phyloP scores from a whole-genome alignment of 805 yeast species.

The Pichia kluyveri region DNA sequence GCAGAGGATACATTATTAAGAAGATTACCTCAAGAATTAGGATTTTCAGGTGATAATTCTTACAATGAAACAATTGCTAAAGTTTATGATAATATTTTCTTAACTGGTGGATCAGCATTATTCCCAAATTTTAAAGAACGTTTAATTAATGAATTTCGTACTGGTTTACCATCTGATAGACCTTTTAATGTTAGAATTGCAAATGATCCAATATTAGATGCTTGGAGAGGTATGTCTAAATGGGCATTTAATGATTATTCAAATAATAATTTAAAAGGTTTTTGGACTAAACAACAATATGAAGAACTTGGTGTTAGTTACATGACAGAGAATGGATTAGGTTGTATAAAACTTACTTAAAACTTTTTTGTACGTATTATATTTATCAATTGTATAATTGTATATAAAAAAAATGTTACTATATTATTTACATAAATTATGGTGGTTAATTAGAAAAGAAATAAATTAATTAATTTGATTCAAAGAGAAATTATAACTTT shows the following conservation, averaged over 20 bases:
- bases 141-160: constrained; percentile 56
- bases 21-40: constrained; percentile 45
- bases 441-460: too few relatives aligned
- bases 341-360: constrained; percentile 27
- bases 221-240: constrained; percentile 92
- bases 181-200: constrained; percentile 56
- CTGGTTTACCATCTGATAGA: constrained; percentile 61
- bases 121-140: constrained; percentile 62
- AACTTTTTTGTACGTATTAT: not conserved
- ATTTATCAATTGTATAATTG: not conserved
- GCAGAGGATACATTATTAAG: constrained; percentile 56
- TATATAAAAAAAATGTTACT: not conserved
- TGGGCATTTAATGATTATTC: constrained; percentile 50
- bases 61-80: constrained; percentile 19
- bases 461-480: too few relatives aligned
- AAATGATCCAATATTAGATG: constrained; percentile 59
- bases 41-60: constrained; percentile 39
- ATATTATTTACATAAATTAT: not conserved
- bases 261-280: constrained; percentile 28
- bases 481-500: too few relatives aligned
- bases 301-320: constrained; percentile 87
- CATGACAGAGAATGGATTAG: constrained; percentile 75
- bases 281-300: constrained; percentile 55
- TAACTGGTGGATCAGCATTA: constrained; percentile 79
- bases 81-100: constrained; percentile 54